Evolutionary conservation across 2,329 filamentous ascomycete genomes (phyloP).

Genomic region (Paramyrothecium sp.): DNA sequence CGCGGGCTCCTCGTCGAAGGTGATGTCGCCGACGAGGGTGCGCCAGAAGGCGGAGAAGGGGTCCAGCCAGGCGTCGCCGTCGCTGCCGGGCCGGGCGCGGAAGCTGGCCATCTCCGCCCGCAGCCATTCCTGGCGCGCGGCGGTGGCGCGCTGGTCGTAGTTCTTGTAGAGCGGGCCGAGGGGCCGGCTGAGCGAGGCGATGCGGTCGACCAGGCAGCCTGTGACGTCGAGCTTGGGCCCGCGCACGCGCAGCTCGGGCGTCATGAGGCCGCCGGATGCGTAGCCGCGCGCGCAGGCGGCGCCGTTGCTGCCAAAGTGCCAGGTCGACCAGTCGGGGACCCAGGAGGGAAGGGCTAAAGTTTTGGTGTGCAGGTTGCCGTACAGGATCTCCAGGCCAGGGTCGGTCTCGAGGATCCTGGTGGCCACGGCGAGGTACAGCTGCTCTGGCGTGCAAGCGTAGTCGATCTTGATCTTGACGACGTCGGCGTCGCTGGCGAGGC

Average conservation of each 20-base stretch:
- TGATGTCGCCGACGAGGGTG: neutral
- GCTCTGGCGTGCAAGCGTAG: neutral
- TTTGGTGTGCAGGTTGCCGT: neutral
- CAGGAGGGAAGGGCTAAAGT: neutral
- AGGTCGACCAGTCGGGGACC: conserved; percentile 1
- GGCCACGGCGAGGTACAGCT: neutral
- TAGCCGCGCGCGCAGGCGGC: neutral
- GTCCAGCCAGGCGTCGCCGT: neutral
- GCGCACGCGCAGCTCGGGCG: neutral
- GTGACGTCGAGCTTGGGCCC: neutral
- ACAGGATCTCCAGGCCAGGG: neutral
- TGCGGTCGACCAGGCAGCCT: neutral
- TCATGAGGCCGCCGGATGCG: neutral
- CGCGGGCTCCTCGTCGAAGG: neutral
- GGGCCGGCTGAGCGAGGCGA: neutral
- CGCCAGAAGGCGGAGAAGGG: neutral
- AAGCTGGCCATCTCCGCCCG: neutral
- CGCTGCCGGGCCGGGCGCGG: neutral
- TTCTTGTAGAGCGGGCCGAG: neutral
- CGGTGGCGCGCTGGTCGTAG: neutral
- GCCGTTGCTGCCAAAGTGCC: neutral
- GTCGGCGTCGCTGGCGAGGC: neutral
- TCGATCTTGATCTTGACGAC: neutral
- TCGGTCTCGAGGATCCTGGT: neutral
- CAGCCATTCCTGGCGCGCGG: neutral